Base-by-base conservation (phyloP, 1,284 basidiomycete genomes). In the Cryptococcus sp. region DNA sequence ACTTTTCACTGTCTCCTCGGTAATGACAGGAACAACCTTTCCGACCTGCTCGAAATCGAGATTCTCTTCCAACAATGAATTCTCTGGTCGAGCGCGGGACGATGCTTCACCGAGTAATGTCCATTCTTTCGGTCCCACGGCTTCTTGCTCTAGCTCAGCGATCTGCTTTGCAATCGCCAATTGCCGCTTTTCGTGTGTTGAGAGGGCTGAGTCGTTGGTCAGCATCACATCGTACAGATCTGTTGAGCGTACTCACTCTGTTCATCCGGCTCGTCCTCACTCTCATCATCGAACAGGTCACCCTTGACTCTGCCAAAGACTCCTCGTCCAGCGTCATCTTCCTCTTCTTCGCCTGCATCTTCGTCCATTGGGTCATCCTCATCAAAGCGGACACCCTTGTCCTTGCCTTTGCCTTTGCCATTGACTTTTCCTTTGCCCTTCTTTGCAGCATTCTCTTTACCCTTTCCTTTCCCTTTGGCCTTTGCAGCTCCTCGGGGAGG, bases 41-140 rank as follows among this genome's bases (percentile, higher is more conserved):
- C 87, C 86, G 15, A 89, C 85, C 40, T 82, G 89, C 66, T 99
- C 96, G 65, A 95, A 99, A 59, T 98, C 94, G 44, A 99, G 83
- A 74, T 97, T 91, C 75, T 98, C 90, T 75, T 93, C 91, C 15
- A 99, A 83, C 17, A 98, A 81, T 23, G 91, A 91, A 78, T 99
- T 94, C 71, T 91, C 86, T 1, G 96, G 95, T 52, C 96, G 85
- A 44, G 87, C 80, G 40, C 87, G 84, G 6, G 90, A 85, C 13
- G 84, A 85, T 13, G 92, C 91, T 79, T 99, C 96, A 47, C 96
- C 95, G 81, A 91, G 85, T 38, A 98, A 82, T 6, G 88, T 88
- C 96, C 96, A 99, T 64, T 98, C 94, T 69, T 83, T 83, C 38
- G 80, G 79, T 6, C 78, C 81, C 25, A 84, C 79, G 46, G 83